These are phyloP conservation scores for Moricandia arvensis DNA, from an alignment of 345 rosid species.

Conservation along the genomic window DNA sequence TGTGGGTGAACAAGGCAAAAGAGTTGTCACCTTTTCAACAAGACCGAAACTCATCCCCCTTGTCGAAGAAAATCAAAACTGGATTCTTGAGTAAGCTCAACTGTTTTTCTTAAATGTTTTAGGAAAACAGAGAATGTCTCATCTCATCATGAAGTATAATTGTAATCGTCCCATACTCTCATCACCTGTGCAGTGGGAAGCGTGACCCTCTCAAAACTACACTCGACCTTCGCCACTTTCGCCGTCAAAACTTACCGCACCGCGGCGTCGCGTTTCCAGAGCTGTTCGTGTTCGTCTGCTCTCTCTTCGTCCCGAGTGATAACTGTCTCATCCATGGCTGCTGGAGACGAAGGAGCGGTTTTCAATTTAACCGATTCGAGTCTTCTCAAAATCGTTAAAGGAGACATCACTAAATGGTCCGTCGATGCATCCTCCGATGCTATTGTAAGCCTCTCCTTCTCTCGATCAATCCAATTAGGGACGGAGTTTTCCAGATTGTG, in stretches of 20 bases:
- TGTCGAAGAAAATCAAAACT: neutral
- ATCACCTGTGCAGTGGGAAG: conserved; percentile 9
- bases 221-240: neutral
- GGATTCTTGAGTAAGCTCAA: conserved; percentile 20
- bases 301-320: conserved; percentile 19
- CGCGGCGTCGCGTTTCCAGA: neutral
- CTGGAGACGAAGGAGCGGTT: conserved; percentile 22
- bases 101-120: neutral
- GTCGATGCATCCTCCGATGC: conserved; percentile 77
- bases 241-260: neutral
- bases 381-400: conserved; percentile 61
- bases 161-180: neutral
- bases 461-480: neutral
- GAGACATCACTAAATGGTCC: conserved; percentile 85
- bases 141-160: neutral
- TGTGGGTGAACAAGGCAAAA: conserved; percentile 70
- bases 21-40: conserved; percentile 24
- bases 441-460: conserved; percentile 48
- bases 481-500: neutral
- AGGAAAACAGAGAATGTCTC: neutral
- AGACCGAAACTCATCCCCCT: conserved; percentile 3
- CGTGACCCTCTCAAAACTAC: conserved; percentile 6
- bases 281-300: neutral
- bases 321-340: conserved; percentile 45
- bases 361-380: conserved; percentile 55